Conservation (phyloP, 2,329 filamentous ascomycete species). For the Alternaria sp. region DNA sequence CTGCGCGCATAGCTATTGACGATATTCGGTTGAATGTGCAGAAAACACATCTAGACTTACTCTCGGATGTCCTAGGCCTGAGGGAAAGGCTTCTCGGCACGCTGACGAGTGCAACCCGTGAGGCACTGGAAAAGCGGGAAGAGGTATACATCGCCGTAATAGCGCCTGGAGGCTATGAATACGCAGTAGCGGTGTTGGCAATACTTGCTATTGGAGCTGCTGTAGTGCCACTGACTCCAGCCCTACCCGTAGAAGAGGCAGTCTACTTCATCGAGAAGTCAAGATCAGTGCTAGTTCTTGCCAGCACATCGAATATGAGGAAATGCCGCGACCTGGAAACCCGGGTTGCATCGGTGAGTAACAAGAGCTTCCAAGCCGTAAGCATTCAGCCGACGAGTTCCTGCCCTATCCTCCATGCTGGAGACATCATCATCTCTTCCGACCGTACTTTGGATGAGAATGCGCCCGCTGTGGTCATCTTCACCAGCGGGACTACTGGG, state of each 20-base stretch:
- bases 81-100: constrained; percentile 46
- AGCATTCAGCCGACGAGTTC: constrained; percentile 47
- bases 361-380: constrained; percentile 45
- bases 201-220: constrained; percentile 57
- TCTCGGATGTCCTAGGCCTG: constrained; percentile 55
- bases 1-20: constrained; percentile 48
- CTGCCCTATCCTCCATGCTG: constrained; percentile 34
- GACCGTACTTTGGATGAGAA: constrained; percentile 51
- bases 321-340: constrained; percentile 37
- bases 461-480: constrained; percentile 53
- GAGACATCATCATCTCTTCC: constrained; percentile 51
- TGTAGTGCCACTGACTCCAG: constrained; percentile 54
- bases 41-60: constrained; percentile 52
- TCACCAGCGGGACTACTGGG: constrained; percentile 57
- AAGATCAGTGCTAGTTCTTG: constrained; percentile 47
- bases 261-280: constrained; percentile 55
- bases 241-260: constrained; percentile 53
- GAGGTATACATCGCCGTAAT: constrained; percentile 56
- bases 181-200: constrained; percentile 56
- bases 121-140: constrained; percentile 40
- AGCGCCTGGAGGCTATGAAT: constrained; percentile 57
- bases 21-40: constrained; percentile 48
- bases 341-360: constrained; percentile 31
- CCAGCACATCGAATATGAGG: constrained; percentile 43
- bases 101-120: constrained; percentile 34